These are phyloP conservation scores for baker's yeast (Saccharomyces cerevisiae) DNA, from an alignment of 805 yeast species.

Conservation along the genomic window DNA sequence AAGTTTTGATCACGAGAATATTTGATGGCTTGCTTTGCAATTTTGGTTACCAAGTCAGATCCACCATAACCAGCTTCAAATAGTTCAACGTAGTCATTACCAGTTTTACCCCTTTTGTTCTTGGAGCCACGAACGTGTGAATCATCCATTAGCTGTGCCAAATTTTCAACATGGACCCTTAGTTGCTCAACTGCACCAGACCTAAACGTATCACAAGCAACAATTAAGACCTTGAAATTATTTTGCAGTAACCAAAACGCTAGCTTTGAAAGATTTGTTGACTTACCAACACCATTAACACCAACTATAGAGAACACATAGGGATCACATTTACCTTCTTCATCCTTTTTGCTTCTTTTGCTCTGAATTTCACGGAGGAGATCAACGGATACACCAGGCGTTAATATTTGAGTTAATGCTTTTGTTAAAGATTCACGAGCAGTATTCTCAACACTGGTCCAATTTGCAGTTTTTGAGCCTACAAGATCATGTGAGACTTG, in stretches of 20 bases:
- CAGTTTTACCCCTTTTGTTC: constrained; percentile 31
- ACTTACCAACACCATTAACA: constrained; percentile 96
- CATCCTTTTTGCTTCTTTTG: constrained; percentile 19
- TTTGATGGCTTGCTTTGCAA: constrained; percentile 84
- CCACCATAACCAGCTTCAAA: constrained; percentile 96
- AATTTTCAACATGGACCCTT: constrained; percentile 83
- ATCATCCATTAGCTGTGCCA: constrained; percentile 55
- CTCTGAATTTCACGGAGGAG: constrained; percentile 70
- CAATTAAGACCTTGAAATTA: constrained; percentile 74
- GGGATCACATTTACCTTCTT: constrained; percentile 41
- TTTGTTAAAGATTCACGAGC: constrained; percentile 58
- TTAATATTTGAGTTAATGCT: constrained; percentile 63
- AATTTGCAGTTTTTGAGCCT: constrained; percentile 63
- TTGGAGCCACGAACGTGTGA: constrained; percentile 31
- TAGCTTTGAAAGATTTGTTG: constrained; percentile 86
- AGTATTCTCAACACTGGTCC: constrained; percentile 67
- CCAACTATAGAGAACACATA: constrained; percentile 97
- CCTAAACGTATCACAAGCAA: constrained; percentile 96
- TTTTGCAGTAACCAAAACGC: constrained; percentile 95
- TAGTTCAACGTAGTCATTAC: constrained; percentile 49
- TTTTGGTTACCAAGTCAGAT: constrained; percentile 85
- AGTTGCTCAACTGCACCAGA: constrained; percentile 98
- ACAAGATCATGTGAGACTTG: constrained; percentile 62
- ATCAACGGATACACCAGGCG: constrained; percentile 89
- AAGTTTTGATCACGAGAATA: constrained; percentile 60